These are phyloP conservation scores for Ochetophila trinervis DNA, from an alignment of 306 rosid genomes.

Conservation along the genomic window DNA sequence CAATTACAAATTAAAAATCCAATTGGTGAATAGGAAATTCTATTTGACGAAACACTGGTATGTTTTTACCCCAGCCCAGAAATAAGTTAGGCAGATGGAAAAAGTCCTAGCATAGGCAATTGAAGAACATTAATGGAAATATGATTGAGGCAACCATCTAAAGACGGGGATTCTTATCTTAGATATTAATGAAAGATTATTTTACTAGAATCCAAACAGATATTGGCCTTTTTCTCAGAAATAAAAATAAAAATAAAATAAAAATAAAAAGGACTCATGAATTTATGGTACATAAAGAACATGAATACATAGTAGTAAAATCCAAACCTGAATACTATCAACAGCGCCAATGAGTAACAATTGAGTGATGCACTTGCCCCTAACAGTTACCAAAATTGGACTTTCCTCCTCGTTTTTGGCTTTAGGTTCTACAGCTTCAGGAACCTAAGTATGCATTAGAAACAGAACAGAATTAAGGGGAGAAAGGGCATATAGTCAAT, in stretches of 20 bases:
- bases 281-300: conserved; percentile 3
- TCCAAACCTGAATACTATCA: conserved; percentile 89
- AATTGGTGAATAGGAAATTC: too few relatives aligned
- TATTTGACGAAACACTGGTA: not conserved
- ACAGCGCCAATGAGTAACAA: conserved; percentile 81
- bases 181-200: conserved; percentile 4
- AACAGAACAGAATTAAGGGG: conserved; percentile 18
- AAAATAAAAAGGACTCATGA: not conserved
- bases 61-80: not conserved
- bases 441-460: conserved; percentile 47
- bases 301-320: conserved; percentile 9
- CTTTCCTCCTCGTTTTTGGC: conserved; percentile 71
- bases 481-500: not conserved
- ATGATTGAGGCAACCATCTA: not conserved
- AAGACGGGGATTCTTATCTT: not conserved
- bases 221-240: not conserved
- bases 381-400: conserved; percentile 67
- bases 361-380: conserved; percentile 96
- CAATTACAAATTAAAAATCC: too few relatives aligned
- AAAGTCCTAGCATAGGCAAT: not conserved
- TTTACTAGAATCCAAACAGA: conserved; percentile 14
- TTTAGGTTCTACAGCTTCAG: conserved; percentile 62
- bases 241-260: not conserved
- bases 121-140: not conserved
- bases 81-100: not conserved